Base-by-base conservation (phyloP, 306 rosid species). In the Glycyrrhiza uralensis region DNA sequence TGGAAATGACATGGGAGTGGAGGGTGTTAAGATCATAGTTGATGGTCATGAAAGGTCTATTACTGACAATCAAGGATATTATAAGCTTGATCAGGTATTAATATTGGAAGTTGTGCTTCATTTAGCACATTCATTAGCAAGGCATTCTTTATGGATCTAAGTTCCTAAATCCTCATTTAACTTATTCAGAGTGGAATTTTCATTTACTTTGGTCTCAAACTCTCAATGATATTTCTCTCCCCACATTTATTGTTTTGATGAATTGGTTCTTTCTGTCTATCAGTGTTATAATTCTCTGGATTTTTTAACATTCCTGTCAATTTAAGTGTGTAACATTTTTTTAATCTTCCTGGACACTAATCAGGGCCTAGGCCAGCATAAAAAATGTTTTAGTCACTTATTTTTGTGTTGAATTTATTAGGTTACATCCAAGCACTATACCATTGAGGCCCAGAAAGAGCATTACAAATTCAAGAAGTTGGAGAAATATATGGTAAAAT, bases 51-150 rank as follows among this genome's bases (percentile, higher is more conserved):
- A 88, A 81, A 89, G 97, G 82, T 85, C 86, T 26, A 79, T 86
- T 80, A 91, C 99, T n/a, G 97, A 89, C 77, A 88, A 73, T 77
- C 86, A 89, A 83, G 99, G 99, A 55, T 91, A 88, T 83, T 94
- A 94, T 79, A 94, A 89, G 84, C 99, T 94, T 71, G 99, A 94
- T 78, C 99, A 91, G 97, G 99, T 94, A 85, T 33, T 44, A 13
- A 52, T 28, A 58, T 82, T 38, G 4, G 33, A 52, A 45, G 49
- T 46, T 44, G 46, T 64, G 78, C 60, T 75, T 65, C 36, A 22
- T 72, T 63, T 64, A 42, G 46, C 39, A 2, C 33, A 35, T 63
- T 57, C 46, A 55, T 64, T 42, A 44, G 29, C n/a, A 6, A 28
- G 36, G 26, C 69, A 69, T 29, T 49, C 38, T 41, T 38, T 75